Conservation (phyloP, 805 yeast species). For the Ogataea pilisensis region DNA sequence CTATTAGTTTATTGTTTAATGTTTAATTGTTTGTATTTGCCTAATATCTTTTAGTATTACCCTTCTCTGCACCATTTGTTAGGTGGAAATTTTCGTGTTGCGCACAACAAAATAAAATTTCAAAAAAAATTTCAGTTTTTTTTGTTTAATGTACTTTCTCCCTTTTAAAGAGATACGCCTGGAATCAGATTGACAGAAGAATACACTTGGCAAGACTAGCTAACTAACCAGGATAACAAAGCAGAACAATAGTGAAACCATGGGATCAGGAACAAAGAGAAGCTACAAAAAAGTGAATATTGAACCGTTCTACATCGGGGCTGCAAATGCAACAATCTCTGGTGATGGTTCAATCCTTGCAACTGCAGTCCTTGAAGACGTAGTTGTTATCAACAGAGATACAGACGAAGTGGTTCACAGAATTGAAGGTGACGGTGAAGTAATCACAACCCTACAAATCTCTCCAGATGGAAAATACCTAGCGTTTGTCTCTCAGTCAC, state of each 20-base stretch:
- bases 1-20: no score
- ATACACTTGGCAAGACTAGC: no score
- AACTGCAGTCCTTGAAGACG: constrained; percentile 75
- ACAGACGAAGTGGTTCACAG: constrained; percentile 55
- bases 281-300: constrained; percentile 42
- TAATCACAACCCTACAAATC: constrained; percentile 66
- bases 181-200: not conserved
- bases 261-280: constrained; percentile 22
- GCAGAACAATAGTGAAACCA: no score
- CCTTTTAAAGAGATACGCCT: no score
- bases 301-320: constrained; percentile 85
- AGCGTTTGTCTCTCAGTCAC: constrained; percentile 78
- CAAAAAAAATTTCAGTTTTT: no score
- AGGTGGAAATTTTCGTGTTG: no score
- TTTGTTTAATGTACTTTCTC: no score
- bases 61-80: no score
- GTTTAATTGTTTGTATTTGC: no score
- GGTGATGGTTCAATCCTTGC: constrained; percentile 62
- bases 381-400: constrained; percentile 60
- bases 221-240: no score
- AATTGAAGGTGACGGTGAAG: constrained; percentile 82
- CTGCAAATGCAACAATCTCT: constrained; percentile 68
- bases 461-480: constrained; percentile 72
- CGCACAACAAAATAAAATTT: no score
- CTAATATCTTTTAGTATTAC: no score